phyloP scores from a whole-genome alignment of 1,139 yeast genomes.

The Pichia kudriavzevii region DNA sequence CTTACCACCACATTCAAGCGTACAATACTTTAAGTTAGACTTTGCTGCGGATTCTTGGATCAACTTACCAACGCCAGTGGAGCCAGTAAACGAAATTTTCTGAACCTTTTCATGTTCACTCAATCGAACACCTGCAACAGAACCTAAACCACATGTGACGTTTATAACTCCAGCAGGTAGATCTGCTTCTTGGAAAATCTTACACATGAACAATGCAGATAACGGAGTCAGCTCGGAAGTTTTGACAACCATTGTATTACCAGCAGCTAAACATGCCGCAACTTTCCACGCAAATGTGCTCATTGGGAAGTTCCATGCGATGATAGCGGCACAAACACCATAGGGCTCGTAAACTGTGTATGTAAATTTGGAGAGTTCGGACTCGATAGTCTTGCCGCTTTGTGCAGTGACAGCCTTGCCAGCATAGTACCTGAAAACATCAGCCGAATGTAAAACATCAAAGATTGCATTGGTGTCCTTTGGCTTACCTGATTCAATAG shows the following conservation, averaged over 20 bases:
- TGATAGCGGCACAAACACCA: conserved; percentile 57
- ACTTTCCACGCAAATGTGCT: conserved; percentile 55
- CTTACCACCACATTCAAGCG: conserved; percentile 59
- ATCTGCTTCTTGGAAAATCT: conserved; percentile 42
- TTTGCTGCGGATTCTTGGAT: conserved; percentile 49
- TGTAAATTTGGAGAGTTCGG: conserved; percentile 45
- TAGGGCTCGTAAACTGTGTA: conserved; percentile 49
- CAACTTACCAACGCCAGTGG: conserved; percentile 49
- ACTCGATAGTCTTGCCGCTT: conserved; percentile 47
- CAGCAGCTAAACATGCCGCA: conserved; percentile 59
- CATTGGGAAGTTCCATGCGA: conserved; percentile 59
- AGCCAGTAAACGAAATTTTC: conserved; percentile 53
- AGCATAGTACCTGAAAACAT: conserved; percentile 47
- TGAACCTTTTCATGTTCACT: conserved; percentile 43
- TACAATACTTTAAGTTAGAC: conserved; percentile 44
- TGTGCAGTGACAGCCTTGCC: conserved; percentile 46
- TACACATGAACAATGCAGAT: conserved; percentile 42
- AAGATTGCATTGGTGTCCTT: conserved; percentile 30
- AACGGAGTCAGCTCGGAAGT: conserved; percentile 54
- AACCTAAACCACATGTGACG: conserved; percentile 47
- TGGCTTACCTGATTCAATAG: conserved; percentile 63
- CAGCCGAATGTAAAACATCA: conserved; percentile 45
- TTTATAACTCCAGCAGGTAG: conserved; percentile 54
- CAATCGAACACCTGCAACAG: conserved; percentile 44
- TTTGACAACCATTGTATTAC: conserved; percentile 48